Evolutionary conservation across 345 rosid species (phyloP).

Genomic region (Dipteronia dyeriana): DNA sequence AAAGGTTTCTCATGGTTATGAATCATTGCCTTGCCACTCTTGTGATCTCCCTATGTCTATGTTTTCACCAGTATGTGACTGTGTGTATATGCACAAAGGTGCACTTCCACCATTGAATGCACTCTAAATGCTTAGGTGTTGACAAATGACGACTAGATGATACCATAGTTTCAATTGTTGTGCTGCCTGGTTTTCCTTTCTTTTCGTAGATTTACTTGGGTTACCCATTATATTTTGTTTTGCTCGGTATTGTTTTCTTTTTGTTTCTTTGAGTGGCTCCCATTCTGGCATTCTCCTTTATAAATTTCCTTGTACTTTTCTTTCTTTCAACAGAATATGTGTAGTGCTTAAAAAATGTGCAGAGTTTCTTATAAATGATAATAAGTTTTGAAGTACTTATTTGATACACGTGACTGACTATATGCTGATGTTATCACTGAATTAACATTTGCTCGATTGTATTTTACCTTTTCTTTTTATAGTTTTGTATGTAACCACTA

Average conservation of each 20-base stretch:
- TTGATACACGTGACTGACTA: no score
- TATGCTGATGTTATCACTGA: no score
- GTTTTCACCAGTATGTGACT: background rate
- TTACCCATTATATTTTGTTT: background rate
- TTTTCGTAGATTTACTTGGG: background rate
- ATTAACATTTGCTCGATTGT: no score
- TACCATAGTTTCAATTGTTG: background rate
- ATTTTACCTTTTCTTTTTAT: no score
- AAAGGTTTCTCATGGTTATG: background rate
- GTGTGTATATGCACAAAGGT: background rate
- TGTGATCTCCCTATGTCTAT: background rate
- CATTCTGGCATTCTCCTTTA: background rate
- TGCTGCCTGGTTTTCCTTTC: background rate
- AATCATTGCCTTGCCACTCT: background rate
- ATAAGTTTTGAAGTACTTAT: no score
- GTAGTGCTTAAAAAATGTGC: background rate
- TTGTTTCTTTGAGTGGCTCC: background rate
- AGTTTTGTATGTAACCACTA: no score
- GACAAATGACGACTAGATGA: background rate
- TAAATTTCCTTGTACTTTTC: background rate
- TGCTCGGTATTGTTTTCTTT: background rate
- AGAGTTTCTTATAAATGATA: background rate
- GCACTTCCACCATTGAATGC: background rate
- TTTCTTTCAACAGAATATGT: background rate
- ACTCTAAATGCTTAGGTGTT: background rate